Evolutionary conservation across 306 rosid species (phyloP), one percentile per base, ranked within the genome.

Genomic region (Alnus glutinosa): DNA sequence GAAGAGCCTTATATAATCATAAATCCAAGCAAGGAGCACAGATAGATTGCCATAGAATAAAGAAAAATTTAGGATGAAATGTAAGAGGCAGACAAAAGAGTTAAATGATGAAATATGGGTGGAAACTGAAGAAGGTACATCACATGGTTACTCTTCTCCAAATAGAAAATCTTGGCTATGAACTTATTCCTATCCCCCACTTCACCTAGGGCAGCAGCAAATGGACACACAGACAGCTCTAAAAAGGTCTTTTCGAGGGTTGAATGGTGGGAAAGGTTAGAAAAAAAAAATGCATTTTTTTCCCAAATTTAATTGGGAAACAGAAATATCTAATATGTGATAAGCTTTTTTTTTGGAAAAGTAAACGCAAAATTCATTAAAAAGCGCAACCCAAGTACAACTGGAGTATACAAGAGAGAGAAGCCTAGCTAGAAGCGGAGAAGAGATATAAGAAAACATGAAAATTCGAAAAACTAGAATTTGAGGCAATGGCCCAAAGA

Each of bases 1-100:
- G 68, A 16, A 84, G 75, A 77, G 80, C 83, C 64, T 55, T 81
- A 9, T 34, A 70, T 58, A 66, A n/a, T 44, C 74, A 58, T 64
- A 78, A 72, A 39, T 55, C 59, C 70, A 80, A 76, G 77, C 23
- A 46, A 68, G 67, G 66, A 50, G 36, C 73, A 66, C 47, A 42
- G 46, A 70, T 52, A 13, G 44, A 72, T 28, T 48, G 48, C n/a
- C 16, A 16, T 5, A 46, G 37, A 55, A 59, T 36, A 37, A 48
- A 30, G 71, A 77, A 67, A 42, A 52, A 54, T 14, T 12, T 18
- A 48, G 50, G 36, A 9, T 59, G 4, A 28, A 28, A 59, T 66
- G 70, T 18, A 51, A 76, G 11, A 46, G 13, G 13, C 5, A 49
- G 23, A 30, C 44, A 37, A 57, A 7, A 34, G 19, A 55, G 58